Conservation (phyloP, 306 rosid species). For the Fagus crenata region DNA sequence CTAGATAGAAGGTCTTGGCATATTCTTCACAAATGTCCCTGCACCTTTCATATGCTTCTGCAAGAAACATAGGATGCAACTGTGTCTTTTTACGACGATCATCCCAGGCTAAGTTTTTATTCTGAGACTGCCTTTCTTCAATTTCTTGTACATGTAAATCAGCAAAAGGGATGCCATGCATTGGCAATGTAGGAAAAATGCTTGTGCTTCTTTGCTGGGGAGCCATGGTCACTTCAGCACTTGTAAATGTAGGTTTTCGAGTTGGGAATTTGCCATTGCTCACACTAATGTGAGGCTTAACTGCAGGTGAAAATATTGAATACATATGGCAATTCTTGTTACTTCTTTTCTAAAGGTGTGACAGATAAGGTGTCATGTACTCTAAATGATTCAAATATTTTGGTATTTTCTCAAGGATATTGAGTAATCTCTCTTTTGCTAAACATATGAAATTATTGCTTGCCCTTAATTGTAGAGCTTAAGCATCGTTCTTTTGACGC, state of each 20-base stretch:
- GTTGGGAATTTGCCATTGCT: constrained; percentile 12
- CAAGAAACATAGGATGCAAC: constrained; percentile 55
- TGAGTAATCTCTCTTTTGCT: no score
- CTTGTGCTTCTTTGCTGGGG: constrained; percentile 27
- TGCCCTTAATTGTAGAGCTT: no score
- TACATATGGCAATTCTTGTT: constrained; percentile 25
- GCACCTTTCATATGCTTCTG: constrained; percentile 70
- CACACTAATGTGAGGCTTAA: constrained; percentile 20
- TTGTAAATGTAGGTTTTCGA: not conserved
- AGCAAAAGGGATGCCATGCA: constrained; percentile 37
- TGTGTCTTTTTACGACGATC: constrained; percentile 3
- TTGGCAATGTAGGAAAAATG: constrained; percentile 26
- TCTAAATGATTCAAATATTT: not conserved
- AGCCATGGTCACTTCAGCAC: constrained; percentile 33
- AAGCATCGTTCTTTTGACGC: no score
- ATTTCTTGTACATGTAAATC: constrained; percentile 60
- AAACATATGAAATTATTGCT: no score
- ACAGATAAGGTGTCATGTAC: not conserved
- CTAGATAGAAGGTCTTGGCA: constrained; percentile 88
- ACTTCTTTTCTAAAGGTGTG: constrained; percentile 1
- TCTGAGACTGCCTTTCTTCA: constrained; percentile 59
- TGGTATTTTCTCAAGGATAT: not conserved
- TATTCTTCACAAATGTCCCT: constrained; percentile 73
- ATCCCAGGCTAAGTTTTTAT: not conserved
- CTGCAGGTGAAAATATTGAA: constrained; percentile 21